Evolutionary conservation across 345 rosid genomes (phyloP).

Genomic region (Eutrema heterophyllum): DNA sequence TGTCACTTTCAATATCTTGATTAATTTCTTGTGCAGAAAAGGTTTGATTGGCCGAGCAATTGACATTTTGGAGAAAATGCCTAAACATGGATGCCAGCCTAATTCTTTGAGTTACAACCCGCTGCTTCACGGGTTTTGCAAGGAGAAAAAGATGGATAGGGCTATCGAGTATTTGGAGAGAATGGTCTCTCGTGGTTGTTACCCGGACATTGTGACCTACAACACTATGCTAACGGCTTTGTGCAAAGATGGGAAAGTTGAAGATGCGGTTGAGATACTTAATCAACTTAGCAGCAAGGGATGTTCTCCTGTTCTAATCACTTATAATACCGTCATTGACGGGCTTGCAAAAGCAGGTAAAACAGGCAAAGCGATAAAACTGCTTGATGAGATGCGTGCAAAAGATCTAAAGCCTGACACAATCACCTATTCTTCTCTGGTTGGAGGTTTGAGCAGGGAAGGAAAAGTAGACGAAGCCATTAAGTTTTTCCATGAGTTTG

Average conservation of each 20-base stretch:
- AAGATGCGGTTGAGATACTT: constrained; percentile 78
- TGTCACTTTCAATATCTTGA: constrained; percentile 85
- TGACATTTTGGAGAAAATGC: constrained; percentile 81
- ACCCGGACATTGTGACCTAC: constrained; percentile 90
- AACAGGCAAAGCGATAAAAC: constrained; percentile 61
- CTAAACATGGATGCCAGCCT: constrained; percentile 69
- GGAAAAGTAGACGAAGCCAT: constrained; percentile 81
- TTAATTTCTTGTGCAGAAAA: constrained; percentile 77
- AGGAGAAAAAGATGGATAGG: constrained; percentile 82
- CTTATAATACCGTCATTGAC: constrained; percentile 82
- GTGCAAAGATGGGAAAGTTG: constrained; percentile 84
- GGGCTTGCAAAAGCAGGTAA: constrained; percentile 80
- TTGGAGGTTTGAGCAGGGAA: constrained; percentile 76
- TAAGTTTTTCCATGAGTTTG: constrained; percentile 65
- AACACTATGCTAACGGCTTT: constrained; percentile 80
- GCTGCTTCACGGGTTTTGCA: constrained; percentile 78
- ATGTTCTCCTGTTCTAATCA: constrained; percentile 75
- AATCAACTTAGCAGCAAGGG: constrained; percentile 69
- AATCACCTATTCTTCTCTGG: constrained; percentile 70
- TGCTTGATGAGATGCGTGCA: constrained; percentile 67
- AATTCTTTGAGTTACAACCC: constrained; percentile 81
- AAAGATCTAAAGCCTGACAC: constrained; percentile 76
- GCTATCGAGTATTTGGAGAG: constrained; percentile 74
- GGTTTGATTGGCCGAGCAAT: constrained; percentile 81
- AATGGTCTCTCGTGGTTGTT: constrained; percentile 85